These are phyloP conservation scores for Panaeolus papilionaceus DNA, from an alignment of 768 basidiomycete genomes.

Conservation along the genomic window DNA sequence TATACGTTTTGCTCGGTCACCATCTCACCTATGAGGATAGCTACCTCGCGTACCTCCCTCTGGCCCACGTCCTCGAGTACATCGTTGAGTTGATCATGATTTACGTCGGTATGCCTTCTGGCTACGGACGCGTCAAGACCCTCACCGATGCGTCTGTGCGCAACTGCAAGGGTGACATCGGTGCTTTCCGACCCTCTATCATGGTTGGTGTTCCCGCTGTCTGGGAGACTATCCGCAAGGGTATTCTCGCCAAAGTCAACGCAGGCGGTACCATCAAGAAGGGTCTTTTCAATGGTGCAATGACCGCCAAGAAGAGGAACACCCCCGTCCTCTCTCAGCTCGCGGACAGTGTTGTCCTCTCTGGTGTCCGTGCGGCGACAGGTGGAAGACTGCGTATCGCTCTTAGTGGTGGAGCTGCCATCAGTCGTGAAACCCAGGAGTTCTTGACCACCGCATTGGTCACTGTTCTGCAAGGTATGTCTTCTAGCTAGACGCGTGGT, in stretches of 20 bases:
- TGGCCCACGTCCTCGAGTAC: constrained; percentile 96
- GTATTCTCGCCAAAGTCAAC: constrained; percentile 85
- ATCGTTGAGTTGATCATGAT: constrained; percentile 85
- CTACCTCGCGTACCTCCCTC: constrained; percentile 91
- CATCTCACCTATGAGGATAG: constrained; percentile 64
- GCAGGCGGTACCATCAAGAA: constrained; percentile 70
- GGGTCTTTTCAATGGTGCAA: constrained; percentile 79
- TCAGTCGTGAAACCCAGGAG: constrained; percentile 89
- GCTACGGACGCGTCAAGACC: constrained; percentile 95
- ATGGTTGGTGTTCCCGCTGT: constrained; percentile 96
- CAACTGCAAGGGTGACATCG: constrained; percentile 85
- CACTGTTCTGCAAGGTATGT: constrained; percentile 83
- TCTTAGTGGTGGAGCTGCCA: constrained; percentile 85
- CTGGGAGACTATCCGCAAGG: constrained; percentile 97
- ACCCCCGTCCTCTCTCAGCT: constrained; percentile 69
- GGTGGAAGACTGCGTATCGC: constrained; percentile 87
- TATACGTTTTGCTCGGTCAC: constrained; percentile 73
- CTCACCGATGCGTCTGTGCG: constrained; percentile 94
- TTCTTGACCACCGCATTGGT: constrained; percentile 86
- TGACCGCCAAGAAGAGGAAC: constrained; percentile 74
- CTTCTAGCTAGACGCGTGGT: neutral
- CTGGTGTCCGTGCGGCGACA: constrained; percentile 79
- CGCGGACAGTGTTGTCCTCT: constrained; percentile 80
- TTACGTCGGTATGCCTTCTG: constrained; percentile 79
- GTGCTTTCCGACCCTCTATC: constrained; percentile 82